These are phyloP conservation scores for Ogataea philodendri DNA, from an alignment of 805 yeast genomes.

Conservation along the genomic window DNA sequence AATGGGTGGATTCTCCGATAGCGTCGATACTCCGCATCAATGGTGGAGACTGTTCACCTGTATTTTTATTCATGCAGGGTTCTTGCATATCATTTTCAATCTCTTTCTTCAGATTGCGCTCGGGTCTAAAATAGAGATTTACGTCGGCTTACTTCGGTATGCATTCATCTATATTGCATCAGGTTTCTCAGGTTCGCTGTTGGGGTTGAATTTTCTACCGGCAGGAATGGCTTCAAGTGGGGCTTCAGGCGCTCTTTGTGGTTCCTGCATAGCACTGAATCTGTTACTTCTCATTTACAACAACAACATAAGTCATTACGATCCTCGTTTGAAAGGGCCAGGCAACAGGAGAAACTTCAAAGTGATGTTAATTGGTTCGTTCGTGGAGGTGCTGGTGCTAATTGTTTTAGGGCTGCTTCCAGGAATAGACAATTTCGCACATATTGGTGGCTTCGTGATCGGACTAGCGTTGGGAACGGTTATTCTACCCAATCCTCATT, in stretches of 20 bases:
- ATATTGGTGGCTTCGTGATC: constrained; percentile 70
- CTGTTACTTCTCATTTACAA: constrained; percentile 52
- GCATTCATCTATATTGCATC: constrained; percentile 54
- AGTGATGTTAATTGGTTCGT: constrained; percentile 43
- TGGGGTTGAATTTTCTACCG: constrained; percentile 70
- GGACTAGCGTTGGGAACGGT: constrained; percentile 53
- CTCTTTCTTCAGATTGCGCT: constrained; percentile 57
- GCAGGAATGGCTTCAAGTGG: constrained; percentile 66
- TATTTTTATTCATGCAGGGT: constrained; percentile 71
- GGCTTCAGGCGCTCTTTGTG: constrained; percentile 70
- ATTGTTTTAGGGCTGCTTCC: constrained; percentile 67
- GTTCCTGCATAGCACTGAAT: constrained; percentile 58
- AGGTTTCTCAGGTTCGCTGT: constrained; percentile 64
- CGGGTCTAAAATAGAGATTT: constrained; percentile 57
- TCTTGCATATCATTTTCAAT: constrained; percentile 65
- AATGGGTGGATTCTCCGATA: constrained; percentile 43
- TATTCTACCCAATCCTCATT: constrained; percentile 56
- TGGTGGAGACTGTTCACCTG: constrained; percentile 72
- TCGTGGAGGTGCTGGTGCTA: constrained; percentile 57
- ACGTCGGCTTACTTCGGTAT: constrained; percentile 54
- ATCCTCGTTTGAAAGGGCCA: constrained; percentile 24
- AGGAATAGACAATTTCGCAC: constrained; percentile 72
- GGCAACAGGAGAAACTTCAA: constrained; percentile 42
- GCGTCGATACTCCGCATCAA: constrained; percentile 55
- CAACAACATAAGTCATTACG: constrained; percentile 44